Base-by-base conservation (phyloP, 352 stramenopile species). In the Phytophthora pseudosyringae region DNA sequence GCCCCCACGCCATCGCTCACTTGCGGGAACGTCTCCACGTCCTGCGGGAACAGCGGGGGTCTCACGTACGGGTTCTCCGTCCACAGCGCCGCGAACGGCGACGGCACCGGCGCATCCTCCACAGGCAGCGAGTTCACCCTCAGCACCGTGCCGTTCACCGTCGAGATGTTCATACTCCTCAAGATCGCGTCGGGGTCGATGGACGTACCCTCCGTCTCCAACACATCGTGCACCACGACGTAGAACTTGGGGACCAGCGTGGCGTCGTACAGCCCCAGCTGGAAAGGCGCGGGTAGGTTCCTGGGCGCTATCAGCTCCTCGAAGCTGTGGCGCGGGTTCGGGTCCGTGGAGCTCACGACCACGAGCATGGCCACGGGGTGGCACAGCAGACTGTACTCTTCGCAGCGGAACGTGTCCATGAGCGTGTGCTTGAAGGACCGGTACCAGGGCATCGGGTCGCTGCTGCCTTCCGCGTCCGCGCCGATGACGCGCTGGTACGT, bases 141-240 rank as follows among this genome's bases (percentile, higher is more conserved):
- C 7, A 94, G 44, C 26, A 95, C 85, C 2, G 75, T 64, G 1
- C 83, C 81, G 1, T 82, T 80, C 2, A 58, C 57, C 5, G 73
- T 51, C 0, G 80, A 64, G 6, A 95, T 74, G 43, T 82, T 83
- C 46, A 95, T 71, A 53, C 86, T 90, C 25, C 67, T 70, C n/a
- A 92, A 67, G 53, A 95, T 94, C 6, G 78, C 71, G 11, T 92
- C 83, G 8, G 85, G 76, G 64, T 95, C 87, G 36, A 95, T 95
- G 0, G 76, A 80, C 31, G 87, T 95, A 29, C 83, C 81, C 10
- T 89, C 73, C 1, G 87, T 91, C 69, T 97, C 86, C 33, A 76
- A 58, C 4, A 83, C 64, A 65, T 98, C 91, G 52, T 98, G 91
- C 25, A 98, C 38, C 13, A 98, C 76, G n/a, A 98, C 62, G 62